phyloP scores from a whole-genome alignment of 78 protist genomes.

The Tieghemostelium lacteum region DNA sequence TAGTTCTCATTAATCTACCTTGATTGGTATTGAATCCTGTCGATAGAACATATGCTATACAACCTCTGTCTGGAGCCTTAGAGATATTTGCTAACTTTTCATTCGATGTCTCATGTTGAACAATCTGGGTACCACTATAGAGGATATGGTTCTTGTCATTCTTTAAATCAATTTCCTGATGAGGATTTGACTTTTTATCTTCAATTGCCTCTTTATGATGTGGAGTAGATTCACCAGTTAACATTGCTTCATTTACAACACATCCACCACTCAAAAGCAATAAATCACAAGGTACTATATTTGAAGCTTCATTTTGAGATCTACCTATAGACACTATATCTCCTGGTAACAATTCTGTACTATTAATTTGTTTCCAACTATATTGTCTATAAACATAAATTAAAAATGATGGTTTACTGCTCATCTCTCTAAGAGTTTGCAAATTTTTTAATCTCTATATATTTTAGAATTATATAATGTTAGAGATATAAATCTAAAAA shows the following conservation, averaged over 20 bases:
- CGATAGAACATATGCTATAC: conserved; percentile 84
- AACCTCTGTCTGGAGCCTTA: conserved; percentile 65
- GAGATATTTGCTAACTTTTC: background rate
- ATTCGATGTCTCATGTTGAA: conserved; percentile 78
- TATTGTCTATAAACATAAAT: conserved; percentile 71
- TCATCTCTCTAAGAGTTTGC: conserved; percentile 70
- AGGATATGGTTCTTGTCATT: conserved; percentile 80
- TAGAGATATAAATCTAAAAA: background rate
- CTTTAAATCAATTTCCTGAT: background rate
- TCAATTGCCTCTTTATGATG: conserved; percentile 88
- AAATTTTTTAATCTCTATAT: conserved; percentile 71
- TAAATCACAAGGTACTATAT: conserved; percentile 90
- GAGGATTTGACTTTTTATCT: background rate
- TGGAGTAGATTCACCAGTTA: conserved; percentile 98
- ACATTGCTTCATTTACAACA: conserved; percentile 98
- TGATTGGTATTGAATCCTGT: conserved; percentile 96
- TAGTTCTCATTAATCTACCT: conserved; percentile 96
- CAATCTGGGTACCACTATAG: conserved; percentile 92
- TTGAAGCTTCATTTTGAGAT: conserved; percentile 41
- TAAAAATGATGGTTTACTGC: conserved; percentile 71
- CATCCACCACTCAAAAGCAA: conserved; percentile 94
- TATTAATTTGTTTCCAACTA: conserved; percentile 74
- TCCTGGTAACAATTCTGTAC: conserved; percentile 79
- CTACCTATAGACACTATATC: conserved; percentile 68
- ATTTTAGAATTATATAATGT: background rate